Percentiles rank a stretch among this genome's conserved stretches.
Conservation (phyloP, 306 rosid genomes). For the Phaseolus lunatus region DNA sequence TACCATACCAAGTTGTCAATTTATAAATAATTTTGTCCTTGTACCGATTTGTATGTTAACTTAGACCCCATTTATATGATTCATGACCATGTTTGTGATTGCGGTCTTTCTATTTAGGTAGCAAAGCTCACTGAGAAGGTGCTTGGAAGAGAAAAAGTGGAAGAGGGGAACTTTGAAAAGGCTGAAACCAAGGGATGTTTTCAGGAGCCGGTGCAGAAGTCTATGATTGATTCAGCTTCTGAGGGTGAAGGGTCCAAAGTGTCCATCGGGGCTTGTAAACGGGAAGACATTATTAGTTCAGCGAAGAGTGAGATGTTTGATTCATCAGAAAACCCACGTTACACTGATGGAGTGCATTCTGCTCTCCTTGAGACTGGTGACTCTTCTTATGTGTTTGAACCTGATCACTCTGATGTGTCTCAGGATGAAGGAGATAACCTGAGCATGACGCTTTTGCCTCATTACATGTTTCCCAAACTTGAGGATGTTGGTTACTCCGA, state of each 20-base stretch:
- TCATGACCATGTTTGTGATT: not conserved
- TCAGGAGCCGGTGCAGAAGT: slow-evolving; percentile 43
- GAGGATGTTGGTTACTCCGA: slow-evolving; percentile 65
- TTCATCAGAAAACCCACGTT: slow-evolving; percentile 66
- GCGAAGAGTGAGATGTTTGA: slow-evolving; percentile 72
- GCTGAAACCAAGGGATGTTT: slow-evolving; percentile 47
- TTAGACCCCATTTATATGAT: not conserved
- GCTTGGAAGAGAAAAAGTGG: slow-evolving; percentile 43
- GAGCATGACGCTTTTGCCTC: slow-evolving; percentile 57
- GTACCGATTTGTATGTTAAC: not conserved
- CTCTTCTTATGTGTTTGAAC: not conserved
- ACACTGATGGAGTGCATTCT: slow-evolving; percentile 32
- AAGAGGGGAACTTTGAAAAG: slow-evolving; percentile 28
- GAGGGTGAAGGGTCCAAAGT: slow-evolving; percentile 62
- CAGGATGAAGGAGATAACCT: slow-evolving; percentile 71
- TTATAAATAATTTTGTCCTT: not conserved
- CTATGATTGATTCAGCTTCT: slow-evolving; percentile 45
- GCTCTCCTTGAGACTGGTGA: slow-evolving; percentile 5
- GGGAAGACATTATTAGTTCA: slow-evolving; percentile 59
- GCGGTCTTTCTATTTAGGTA: slow-evolving; percentile 50
- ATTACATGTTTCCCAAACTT: slow-evolving; percentile 64
- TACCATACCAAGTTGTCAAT: not conserved
- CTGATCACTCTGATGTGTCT: slow-evolving; percentile 8
- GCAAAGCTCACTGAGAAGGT: slow-evolving; percentile 55
- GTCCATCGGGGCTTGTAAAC: slow-evolving; percentile 53